phyloP scores from a whole-genome alignment of 169 alveolate species.

The Cryptosporidium muris region DNA sequence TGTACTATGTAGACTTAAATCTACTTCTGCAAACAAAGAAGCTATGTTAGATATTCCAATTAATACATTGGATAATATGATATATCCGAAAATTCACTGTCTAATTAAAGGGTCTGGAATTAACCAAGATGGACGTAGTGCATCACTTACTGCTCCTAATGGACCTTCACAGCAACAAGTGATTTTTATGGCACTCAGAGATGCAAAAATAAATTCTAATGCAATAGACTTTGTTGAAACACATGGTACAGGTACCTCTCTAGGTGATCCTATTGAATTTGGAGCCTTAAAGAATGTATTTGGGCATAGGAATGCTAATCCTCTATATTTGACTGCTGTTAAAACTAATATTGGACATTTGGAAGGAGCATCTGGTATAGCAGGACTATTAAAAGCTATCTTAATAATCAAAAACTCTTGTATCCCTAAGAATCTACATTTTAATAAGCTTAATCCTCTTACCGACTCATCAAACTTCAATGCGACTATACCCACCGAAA shows the following conservation, averaged over 20 bases:
- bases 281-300: conserved; percentile 61
- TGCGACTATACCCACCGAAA: conserved; percentile 71
- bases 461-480: conserved; percentile 75
- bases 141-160: conserved; percentile 70
- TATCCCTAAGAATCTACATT: conserved; percentile 41
- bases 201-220: conserved; percentile 7
- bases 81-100: not conserved
- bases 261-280: conserved; percentile 67
- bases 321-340: conserved; percentile 72
- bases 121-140: conserved; percentile 72
- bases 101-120: conserved; percentile 46
- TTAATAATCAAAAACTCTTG: conserved; percentile 25
- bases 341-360: conserved; percentile 78
- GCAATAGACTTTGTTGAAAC: conserved; percentile 57
- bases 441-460: conserved; percentile 41
- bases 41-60: conserved; percentile 15
- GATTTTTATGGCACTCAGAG: conserved; percentile 25
- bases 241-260: conserved; percentile 62
- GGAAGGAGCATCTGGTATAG: conserved; percentile 74
- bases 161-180: conserved; percentile 68
- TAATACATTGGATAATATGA: not conserved
- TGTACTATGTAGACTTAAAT: conserved; percentile 48
- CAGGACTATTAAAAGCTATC: conserved; percentile 49
- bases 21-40: not conserved
- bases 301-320: conserved; percentile 16